phyloP scores from a whole-genome alignment of 371 early-diverging fungal genomes.

The Funneliformis caledonium region DNA sequence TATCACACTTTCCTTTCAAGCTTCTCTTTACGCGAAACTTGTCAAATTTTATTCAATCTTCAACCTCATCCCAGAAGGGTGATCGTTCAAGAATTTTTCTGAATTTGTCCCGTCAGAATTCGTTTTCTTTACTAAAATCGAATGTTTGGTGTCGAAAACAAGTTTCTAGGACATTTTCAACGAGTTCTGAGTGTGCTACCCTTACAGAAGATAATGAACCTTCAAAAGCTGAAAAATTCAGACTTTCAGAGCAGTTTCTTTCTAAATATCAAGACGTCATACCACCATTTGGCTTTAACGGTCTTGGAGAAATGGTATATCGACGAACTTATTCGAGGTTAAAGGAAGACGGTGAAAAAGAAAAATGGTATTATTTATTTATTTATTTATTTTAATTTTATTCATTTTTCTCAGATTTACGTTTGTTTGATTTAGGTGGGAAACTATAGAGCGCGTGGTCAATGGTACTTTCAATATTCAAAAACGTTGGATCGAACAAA shows the following conservation, averaged over 20 bases:
- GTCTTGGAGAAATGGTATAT: slow-evolving; percentile 53
- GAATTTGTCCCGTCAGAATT: neutral
- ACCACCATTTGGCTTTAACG: slow-evolving; percentile 53
- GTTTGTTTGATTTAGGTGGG: slow-evolving; percentile 37
- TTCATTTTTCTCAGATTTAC: neutral
- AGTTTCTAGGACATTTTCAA: neutral
- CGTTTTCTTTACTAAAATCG: neutral
- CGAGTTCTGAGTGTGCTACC: neutral
- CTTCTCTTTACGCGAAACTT: neutral
- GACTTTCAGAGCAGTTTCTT: slow-evolving; percentile 31
- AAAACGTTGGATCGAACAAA: slow-evolving; percentile 45
- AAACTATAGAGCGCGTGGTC: slow-evolving; percentile 52
- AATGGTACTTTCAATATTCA: slow-evolving; percentile 53
- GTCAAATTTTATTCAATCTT: neutral
- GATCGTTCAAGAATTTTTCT: neutral
- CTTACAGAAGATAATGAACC: neutral
- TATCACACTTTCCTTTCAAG: too few species aligned
- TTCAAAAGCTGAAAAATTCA: slow-evolving; percentile 31
- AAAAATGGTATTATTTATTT: slow-evolving; percentile 43
- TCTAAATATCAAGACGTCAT: slow-evolving; percentile 39
- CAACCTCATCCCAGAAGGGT: too few species aligned
- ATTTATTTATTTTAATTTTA: neutral
- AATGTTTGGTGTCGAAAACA: neutral
- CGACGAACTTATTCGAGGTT: slow-evolving; percentile 49
- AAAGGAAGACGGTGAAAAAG: slow-evolving; percentile 43